Percentiles rank a stretch among this genome's conserved stretches.
phyloP scores from a whole-genome alignment of 768 basidiomycete species.

The Amanita brunnescens region DNA sequence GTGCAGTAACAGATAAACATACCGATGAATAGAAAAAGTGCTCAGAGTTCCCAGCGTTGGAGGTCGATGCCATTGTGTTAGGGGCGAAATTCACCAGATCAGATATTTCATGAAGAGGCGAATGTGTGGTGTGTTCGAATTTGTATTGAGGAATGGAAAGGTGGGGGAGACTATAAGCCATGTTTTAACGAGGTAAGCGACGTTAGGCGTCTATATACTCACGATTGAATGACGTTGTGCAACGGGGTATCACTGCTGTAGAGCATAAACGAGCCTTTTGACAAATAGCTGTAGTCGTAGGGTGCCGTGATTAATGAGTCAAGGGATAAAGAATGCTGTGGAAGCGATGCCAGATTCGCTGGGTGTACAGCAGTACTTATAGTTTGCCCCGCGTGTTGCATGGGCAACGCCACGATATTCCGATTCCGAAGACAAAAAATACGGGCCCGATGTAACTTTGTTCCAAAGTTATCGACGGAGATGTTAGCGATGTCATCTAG shows the following conservation, averaged over 20 bases:
- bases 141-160: neutral
- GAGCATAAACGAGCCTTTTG: neutral
- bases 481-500: neutral
- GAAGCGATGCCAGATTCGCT: neutral
- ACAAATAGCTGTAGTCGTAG: constrained; percentile 1
- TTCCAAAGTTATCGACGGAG: constrained; percentile 1
- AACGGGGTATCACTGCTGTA: neutral
- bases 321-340: constrained; percentile 4
- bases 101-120: constrained; percentile 3
- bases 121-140: neutral
- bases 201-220: neutral
- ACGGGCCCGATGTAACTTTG: neutral
- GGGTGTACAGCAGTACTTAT: constrained; percentile 4
- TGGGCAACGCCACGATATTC: neutral
- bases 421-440: neutral
- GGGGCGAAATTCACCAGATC: constrained; percentile 2
- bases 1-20: neutral
- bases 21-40: neutral
- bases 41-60: neutral
- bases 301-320: constrained; percentile 4
- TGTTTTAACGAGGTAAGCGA: neutral
- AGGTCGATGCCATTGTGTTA: neutral
- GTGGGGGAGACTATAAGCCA: neutral
- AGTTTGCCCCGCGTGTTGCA: neutral
- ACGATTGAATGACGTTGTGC: neutral